A percentile compares a stretch with the other conserved stretches of the same genome.
Conservation (phyloP, 2,329 filamentous ascomycete species). For the Graphiopsis chlorocephala region DNA sequence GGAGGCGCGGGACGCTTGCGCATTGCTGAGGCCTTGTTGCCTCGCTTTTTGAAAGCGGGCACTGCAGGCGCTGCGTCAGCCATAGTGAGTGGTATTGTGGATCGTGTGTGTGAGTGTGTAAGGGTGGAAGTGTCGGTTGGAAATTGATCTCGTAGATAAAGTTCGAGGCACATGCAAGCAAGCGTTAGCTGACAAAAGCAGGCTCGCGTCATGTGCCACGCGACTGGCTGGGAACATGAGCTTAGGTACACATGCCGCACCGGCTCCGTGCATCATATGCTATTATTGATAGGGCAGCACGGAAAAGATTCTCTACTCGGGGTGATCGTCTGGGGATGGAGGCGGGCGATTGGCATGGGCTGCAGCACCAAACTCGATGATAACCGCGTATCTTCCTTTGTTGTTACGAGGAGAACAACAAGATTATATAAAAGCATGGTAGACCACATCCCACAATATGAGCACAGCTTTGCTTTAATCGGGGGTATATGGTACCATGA, state of each 20-base stretch:
- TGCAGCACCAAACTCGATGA: neutral
- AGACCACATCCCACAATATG: neutral
- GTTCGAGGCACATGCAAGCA: neutral
- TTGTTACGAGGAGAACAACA: neutral
- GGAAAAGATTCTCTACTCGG: neutral
- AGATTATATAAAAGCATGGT: neutral
- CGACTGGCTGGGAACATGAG: neutral
- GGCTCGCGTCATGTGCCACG: neutral
- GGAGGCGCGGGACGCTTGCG: slow-evolving; percentile 80
- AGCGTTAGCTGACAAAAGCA: neutral
- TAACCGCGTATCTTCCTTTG: neutral
- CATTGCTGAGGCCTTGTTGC: slow-evolving; percentile 70
- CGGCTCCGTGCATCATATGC: neutral
- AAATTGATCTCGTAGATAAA: neutral
- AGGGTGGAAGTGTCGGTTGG: neutral
- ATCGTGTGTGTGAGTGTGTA: neutral
- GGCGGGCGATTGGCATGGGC: neutral
- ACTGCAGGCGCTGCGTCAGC: slow-evolving; percentile 33
- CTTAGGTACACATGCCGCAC: no score
- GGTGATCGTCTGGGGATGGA: neutral
- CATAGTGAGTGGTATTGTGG: slow-evolving; percentile 24
- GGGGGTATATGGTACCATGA: neutral
- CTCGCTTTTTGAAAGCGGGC: slow-evolving; percentile 82
- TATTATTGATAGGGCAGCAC: neutral
- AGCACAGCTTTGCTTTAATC: neutral